Percentiles rank a stretch among this genome's conserved stretches.
phyloP scores from a whole-genome alignment of 768 basidiomycete species.

The Panellus pusillus region DNA sequence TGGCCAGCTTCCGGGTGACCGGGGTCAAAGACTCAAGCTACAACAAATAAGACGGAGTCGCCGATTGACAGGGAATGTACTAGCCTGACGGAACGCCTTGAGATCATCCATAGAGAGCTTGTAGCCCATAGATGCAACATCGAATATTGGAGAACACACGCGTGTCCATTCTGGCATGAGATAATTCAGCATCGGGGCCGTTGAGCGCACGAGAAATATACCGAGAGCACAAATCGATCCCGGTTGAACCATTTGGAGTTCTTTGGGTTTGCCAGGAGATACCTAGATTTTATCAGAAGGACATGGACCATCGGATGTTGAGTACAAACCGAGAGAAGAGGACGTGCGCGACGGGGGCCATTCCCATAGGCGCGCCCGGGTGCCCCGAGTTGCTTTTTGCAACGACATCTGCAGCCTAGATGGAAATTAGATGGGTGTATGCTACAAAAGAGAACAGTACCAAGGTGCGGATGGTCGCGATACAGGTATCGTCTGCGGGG shows the following conservation, averaged over 20 bases:
- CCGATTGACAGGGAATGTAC: neutral
- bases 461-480: neutral
- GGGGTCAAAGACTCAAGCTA: slow-evolving; percentile 38
- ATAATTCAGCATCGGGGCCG: neutral
- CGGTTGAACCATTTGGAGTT: slow-evolving; percentile 94
- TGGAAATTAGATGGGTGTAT: slow-evolving; percentile 18
- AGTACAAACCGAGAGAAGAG: slow-evolving; percentile 67
- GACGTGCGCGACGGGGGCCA: slow-evolving; percentile 83
- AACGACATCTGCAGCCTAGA: slow-evolving; percentile 52
- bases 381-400: slow-evolving; percentile 18
- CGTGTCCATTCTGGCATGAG: slow-evolving; percentile 52
- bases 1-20: slow-evolving; percentile 85
- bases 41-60: neutral
- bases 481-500: neutral
- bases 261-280: slow-evolving; percentile 87
- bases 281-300: slow-evolving; percentile 39
- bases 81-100: slow-evolving; percentile 81
- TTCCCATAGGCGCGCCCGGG: slow-evolving; percentile 82
- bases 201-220: slow-evolving; percentile 37
- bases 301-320: neutral
- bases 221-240: slow-evolving; percentile 95
- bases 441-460: neutral
- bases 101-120: slow-evolving; percentile 90
- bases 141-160: slow-evolving; percentile 94
- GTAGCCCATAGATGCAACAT: slow-evolving; percentile 91